Evolutionary conservation across 495 filamentous ascomycete species (phyloP).

Genomic region (Podospora anserina): DNA sequence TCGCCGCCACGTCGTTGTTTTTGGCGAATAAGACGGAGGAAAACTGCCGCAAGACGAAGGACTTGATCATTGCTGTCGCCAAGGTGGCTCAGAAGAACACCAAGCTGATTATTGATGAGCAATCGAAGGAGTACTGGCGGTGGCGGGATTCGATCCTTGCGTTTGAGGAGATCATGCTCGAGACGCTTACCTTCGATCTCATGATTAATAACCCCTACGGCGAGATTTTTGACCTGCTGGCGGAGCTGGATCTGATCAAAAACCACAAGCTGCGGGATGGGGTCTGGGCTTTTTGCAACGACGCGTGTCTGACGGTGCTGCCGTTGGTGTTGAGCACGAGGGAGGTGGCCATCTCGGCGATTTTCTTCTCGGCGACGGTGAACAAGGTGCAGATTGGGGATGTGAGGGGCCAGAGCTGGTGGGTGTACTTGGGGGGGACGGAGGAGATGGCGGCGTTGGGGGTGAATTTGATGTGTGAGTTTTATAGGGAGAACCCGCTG

Average conservation of each 20-base stretch:
- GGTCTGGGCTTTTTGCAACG: conserved; percentile 89
- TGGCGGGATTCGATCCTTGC: conserved; percentile 91
- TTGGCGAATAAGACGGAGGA: conserved; percentile 96
- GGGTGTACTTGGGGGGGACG: conserved; percentile 64
- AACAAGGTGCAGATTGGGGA: conserved; percentile 66
- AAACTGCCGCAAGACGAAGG: conserved; percentile 87
- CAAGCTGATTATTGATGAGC: conserved; percentile 82
- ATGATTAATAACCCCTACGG: conserved; percentile 81
- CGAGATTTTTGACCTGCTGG: conserved; percentile 72
- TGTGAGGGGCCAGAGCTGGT: conserved; percentile 79
- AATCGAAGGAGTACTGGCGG: conserved; percentile 93
- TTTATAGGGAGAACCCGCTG: conserved; percentile 68
- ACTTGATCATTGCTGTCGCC: conserved; percentile 86
- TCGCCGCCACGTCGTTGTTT: conserved; percentile 85
- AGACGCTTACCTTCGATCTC: conserved; percentile 90
- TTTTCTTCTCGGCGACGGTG: conserved; percentile 78
- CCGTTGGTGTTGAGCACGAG: conserved; percentile 77
- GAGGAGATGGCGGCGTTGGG: conserved; percentile 62
- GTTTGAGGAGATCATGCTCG: conserved; percentile 87
- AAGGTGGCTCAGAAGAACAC: conserved; percentile 93
- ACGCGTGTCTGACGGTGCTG: conserved; percentile 75
- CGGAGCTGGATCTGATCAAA: conserved; percentile 63
- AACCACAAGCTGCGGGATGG: conserved; percentile 75
- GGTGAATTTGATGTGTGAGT: conserved; percentile 66
- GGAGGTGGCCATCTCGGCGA: conserved; percentile 76